Evolutionary conservation across 768 basidiomycete species (phyloP).

Genomic region (Pholiota microspora): DNA sequence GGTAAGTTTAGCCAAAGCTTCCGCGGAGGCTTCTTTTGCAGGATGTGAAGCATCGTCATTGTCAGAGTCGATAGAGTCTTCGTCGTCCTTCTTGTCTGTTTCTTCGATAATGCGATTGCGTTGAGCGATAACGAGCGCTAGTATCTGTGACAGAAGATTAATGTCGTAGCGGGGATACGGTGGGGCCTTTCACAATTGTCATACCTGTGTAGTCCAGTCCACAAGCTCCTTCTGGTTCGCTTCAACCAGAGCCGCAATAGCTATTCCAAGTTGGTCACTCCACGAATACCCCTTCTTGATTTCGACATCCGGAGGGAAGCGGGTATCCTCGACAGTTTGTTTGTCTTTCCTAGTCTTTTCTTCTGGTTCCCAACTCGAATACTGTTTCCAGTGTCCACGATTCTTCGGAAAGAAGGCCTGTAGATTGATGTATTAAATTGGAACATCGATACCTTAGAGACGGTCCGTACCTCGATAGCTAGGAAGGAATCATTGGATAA

Average conservation of each 20-base stretch:
- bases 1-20: conserved; percentile 64
- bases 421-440: conserved; percentile 9
- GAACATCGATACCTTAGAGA: conserved; percentile 8
- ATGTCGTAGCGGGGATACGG: neutral
- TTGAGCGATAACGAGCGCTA: conserved; percentile 56
- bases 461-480: conserved; percentile 72
- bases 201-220: conserved; percentile 79
- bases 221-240: conserved; percentile 62
- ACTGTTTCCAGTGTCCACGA: conserved; percentile 82
- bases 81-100: conserved; percentile 44
- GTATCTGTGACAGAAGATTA: conserved; percentile 42
- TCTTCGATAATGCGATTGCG: conserved; percentile 62
- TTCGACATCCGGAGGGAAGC: conserved; percentile 64
- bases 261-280: conserved; percentile 89
- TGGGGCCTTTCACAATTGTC: conserved; percentile 23
- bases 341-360: conserved; percentile 33
- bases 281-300: conserved; percentile 87
- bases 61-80: conserved; percentile 30
- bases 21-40: conserved; percentile 55
- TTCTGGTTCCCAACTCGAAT: conserved; percentile 73
- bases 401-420: conserved; percentile 92
- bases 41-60: conserved; percentile 27
- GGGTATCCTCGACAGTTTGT: conserved; percentile 39
- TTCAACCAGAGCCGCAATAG: conserved; percentile 71
- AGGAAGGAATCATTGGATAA: conserved; percentile 83